These are phyloP conservation scores for Lachnellula arida DNA, from an alignment of 2,329 filamentous ascomycete species.

Conservation along the genomic window DNA sequence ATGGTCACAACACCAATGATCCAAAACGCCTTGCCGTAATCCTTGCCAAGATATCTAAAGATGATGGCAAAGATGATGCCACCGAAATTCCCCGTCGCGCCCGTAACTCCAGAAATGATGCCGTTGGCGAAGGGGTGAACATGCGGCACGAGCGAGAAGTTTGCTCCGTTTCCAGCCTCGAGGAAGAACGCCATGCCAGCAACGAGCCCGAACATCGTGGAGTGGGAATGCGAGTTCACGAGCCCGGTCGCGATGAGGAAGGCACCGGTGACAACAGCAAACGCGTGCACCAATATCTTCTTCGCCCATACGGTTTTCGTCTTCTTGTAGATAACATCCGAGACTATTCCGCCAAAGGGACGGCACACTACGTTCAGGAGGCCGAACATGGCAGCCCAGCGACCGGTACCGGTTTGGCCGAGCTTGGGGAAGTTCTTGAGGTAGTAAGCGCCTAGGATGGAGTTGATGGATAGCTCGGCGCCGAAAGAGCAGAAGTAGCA, in stretches of 20 bases:
- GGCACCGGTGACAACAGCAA: conserved; percentile 51
- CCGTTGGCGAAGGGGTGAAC: conserved; percentile 78
- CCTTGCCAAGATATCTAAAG: conserved; percentile 67
- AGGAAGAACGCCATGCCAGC: conserved; percentile 76
- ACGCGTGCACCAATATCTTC: conserved; percentile 55
- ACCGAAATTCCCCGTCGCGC: conserved; percentile 77
- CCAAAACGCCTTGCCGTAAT: conserved; percentile 71
- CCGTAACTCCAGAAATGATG: conserved; percentile 68
- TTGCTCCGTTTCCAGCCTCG: conserved; percentile 80
- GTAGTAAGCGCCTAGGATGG: conserved; percentile 55
- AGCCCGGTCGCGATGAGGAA: conserved; percentile 61
- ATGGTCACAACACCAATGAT: conserved; percentile 76
- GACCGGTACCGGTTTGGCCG: conserved; percentile 50
- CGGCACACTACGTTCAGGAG: conserved; percentile 67
- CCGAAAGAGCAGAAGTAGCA: conserved; percentile 63
- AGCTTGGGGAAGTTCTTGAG: conserved; percentile 54
- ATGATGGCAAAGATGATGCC: conserved; percentile 80
- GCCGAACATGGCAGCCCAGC: conserved; percentile 70
- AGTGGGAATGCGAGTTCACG: conserved; percentile 55
- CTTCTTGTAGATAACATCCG: conserved; percentile 37
- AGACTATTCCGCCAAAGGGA: conserved; percentile 57
- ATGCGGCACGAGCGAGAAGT: conserved; percentile 82
- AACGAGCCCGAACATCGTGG: conserved; percentile 71
- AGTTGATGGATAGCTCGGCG: conserved; percentile 58
- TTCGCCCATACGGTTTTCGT: conserved; percentile 55